A percentile compares a stretch with the other conserved stretches of the same genome.
Evolutionary conservation across 2,329 filamentous ascomycete species (phyloP).

Genomic region (Talaromyces sp.): DNA sequence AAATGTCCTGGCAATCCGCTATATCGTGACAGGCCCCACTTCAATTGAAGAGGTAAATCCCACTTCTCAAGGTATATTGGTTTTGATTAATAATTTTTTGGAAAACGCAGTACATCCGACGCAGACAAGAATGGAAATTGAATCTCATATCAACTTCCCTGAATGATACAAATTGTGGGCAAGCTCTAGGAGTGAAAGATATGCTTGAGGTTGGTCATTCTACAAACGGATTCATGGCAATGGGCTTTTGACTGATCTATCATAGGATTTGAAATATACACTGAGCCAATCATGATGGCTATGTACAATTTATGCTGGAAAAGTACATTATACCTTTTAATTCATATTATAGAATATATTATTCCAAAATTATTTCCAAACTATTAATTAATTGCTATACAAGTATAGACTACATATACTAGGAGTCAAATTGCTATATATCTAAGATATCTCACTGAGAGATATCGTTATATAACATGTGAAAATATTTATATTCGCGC

Average conservation of each 20-base stretch:
- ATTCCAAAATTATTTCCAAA: too few relatives aligned
- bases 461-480: too few relatives aligned
- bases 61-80: not conserved
- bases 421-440: too few relatives aligned
- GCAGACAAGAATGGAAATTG: not conserved
- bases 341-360: too few relatives aligned
- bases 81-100: not conserved
- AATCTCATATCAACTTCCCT: not conserved
- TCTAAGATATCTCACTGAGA: too few relatives aligned
- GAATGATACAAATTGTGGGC: not conserved
- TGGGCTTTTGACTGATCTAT: not conserved
- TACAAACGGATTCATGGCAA: not conserved
- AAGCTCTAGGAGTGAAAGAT: not conserved
- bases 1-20: constrained; percentile 69
- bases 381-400: too few relatives aligned
- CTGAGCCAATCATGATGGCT: not conserved
- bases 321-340: too few relatives aligned
- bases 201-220: constrained; percentile 1
- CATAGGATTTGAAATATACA: constrained; percentile 1
- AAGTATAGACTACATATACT: too few relatives aligned
- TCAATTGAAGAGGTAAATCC: constrained; percentile 1
- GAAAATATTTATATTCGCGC: too few relatives aligned
- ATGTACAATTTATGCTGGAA: constrained; percentile 1
- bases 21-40: constrained; percentile 43
- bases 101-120: constrained; percentile 1